phyloP scores from a whole-genome alignment of 1,284 basidiomycete genomes.

The Ganoderma multipileum region DNA sequence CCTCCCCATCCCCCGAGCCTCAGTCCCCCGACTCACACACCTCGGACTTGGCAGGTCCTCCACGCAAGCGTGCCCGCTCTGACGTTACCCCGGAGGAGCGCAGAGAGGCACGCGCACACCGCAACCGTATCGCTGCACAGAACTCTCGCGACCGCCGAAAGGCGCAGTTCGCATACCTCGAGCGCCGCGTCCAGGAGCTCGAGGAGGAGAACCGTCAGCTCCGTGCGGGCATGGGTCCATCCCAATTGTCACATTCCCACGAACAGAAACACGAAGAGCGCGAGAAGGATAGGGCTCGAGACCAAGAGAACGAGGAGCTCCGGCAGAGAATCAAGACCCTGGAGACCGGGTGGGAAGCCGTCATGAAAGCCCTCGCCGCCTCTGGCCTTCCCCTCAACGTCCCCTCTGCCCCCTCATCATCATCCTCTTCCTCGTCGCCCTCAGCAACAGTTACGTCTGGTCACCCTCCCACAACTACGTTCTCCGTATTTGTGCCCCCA shows the following conservation, averaged over 20 bases:
- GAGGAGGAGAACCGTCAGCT: slow-evolving; percentile 54
- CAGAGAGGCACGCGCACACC: slow-evolving; percentile 82
- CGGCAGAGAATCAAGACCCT: slow-evolving; percentile 77
- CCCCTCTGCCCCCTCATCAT: slow-evolving; percentile 37
- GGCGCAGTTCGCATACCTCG: slow-evolving; percentile 67
- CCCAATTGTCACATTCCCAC: slow-evolving; percentile 37
- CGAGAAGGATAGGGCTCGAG: slow-evolving; percentile 54
- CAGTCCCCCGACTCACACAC: slow-evolving; percentile 38
- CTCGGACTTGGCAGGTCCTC: slow-evolving; percentile 47
- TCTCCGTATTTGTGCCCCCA: slow-evolving; percentile 41
- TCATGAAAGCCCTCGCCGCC: slow-evolving; percentile 74
- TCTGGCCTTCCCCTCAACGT: slow-evolving; percentile 60
- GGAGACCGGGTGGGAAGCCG: slow-evolving; percentile 80
- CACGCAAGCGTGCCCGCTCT: slow-evolving; percentile 73
- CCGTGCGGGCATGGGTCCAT: slow-evolving; percentile 45
- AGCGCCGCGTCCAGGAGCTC: slow-evolving; percentile 50
- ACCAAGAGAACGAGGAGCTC: slow-evolving; percentile 77
- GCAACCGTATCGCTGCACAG: slow-evolving; percentile 85
- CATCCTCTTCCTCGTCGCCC: slow-evolving; percentile 36
- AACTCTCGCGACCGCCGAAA: slow-evolving; percentile 84
- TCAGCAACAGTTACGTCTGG: slow-evolving; percentile 34
- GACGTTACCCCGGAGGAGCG: slow-evolving; percentile 72
- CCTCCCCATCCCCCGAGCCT: slow-evolving; percentile 36
- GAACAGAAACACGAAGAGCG: slow-evolving; percentile 45
- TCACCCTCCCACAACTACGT: slow-evolving; percentile 42